Evolutionary conservation across 2,329 filamentous ascomycete genomes (phyloP).

Genomic region (Chaetomiaceae sp.): DNA sequence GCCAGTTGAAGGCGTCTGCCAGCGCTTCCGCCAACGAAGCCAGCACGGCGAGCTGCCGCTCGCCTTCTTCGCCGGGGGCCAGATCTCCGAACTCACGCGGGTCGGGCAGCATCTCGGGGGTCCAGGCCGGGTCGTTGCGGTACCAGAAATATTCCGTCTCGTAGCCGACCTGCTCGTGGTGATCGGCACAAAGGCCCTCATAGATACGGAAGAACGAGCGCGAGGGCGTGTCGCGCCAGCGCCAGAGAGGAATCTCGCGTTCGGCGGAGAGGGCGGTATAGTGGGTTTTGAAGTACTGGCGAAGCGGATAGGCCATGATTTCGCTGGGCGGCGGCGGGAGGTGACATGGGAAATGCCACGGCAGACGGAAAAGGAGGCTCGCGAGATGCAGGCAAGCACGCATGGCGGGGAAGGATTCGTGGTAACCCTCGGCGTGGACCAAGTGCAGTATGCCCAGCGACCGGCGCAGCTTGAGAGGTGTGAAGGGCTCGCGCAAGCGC

Average conservation of each 20-base stretch:
- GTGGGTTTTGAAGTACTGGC: background rate
- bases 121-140: slow-evolving; percentile 1
- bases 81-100: slow-evolving; percentile 1
- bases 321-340: slow-evolving; percentile 1
- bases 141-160: slow-evolving; percentile 7
- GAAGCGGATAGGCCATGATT: background rate
- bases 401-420: background rate
- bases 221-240: slow-evolving; percentile 3
- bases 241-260: background rate
- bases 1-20: background rate
- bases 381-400: slow-evolving; percentile 1
- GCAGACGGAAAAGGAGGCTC: background rate
- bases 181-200: background rate
- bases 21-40: background rate
- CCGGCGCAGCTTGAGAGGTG: background rate
- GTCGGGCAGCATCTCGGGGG: slow-evolving; percentile 3
- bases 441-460: background rate
- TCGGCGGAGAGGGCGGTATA: background rate
- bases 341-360: background rate
- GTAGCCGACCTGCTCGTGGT: slow-evolving; percentile 1
- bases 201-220: slow-evolving; percentile 4
- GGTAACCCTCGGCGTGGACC: background rate
- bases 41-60: slow-evolving; percentile 1
- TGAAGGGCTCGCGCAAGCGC: slow-evolving; percentile 2
- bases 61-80: slow-evolving; percentile 1